Evolutionary conservation across 2,329 filamentous ascomycete genomes (phyloP), one percentile per base, ranked within the genome.

Genomic region (Fusarium sp.): DNA sequence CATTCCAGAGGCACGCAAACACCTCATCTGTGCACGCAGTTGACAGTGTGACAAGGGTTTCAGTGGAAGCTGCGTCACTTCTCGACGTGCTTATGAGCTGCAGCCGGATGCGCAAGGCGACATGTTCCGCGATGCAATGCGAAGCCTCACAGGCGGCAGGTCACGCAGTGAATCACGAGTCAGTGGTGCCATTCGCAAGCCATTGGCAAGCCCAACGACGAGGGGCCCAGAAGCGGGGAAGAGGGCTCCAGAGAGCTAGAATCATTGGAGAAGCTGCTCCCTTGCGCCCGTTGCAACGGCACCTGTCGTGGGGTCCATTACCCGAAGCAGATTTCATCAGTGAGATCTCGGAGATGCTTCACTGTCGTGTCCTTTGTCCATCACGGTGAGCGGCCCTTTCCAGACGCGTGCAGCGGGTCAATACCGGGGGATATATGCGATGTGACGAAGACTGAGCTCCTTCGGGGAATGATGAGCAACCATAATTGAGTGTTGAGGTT

Each of bases 241-340:
- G 42, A 50, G 22, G 65, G 42, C 22, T 47, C 27, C 29, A 45
- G 54, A 29, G 38, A 16, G 22, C 54, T 22, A 52, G 47, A 64
- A 67, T 22, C 47, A 57, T 56, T 47, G 29, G 40, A 62, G 69
- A 70, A 47, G 58, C 57, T 52, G 59, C 42, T 56, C 50, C 47
- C 42, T 54, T 77, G 70, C 76, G 74, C 74, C 74, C 76, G 72
- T 70, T 73, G 63, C 56, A 72, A 50, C 35, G 64, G 65, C 67
- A 72, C 40, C 63, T 73, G 40, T 74, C 72, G 74, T 76, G 76
- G 76, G 75, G 74, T 77, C 20, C 58, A 75, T 73, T 69, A 65
- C 65, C 71, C 64, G 63, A 67, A 68, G 40, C 34, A 75, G 67
- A 67, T 59, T 47, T 61, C 42, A 61, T 59, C 38, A 70, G 59